Base-by-base conservation (phyloP, 768 basidiomycete genomes). In the Erythrobasidium yunnanense region DNA sequence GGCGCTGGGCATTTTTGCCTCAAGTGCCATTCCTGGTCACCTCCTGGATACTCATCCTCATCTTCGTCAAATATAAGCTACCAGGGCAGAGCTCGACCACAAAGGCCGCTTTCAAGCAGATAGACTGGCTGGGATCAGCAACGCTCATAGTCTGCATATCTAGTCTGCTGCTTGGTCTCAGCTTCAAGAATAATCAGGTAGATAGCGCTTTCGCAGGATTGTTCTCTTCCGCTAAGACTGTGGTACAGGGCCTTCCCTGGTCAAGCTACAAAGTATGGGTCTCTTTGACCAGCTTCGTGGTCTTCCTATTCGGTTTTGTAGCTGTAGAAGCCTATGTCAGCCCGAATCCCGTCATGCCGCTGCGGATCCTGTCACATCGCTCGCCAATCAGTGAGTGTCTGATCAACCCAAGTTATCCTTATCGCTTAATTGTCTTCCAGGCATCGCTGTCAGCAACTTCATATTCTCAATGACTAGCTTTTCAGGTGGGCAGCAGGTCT, bases 291-390 rank as follows among this genome's bases (percentile, higher is more conserved):
- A 73, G 78, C 45, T 86, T 88, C 70, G 76, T 76, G 52, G 67
- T 85, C 22, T 85, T 80, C 55, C 79, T 80, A 8, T 69, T 78
- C 4, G 71, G 79, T 1, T 97, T 99, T 75, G 74, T 92, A 30
- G 74, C 83, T 50, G 87, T 88, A 25, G 93, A 99, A 77, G 83
- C 84, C 65, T 80, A 81, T 70, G 84, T 82, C 79, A 84, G 88
- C 2, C 80, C 82, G 2, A 87, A 86, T 74, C 95, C 95, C 17
- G 86, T 96, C 55, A 86, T 99, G 84, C 93, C 93, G 52, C 77
- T 95, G 69, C 82, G 82, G 56, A 77, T 92, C 63, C 81, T 92
- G 11, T 56, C 52, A 1, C 45, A 55, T 18, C 11, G 18, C 27
- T 66, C 68, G 5, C 65, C 66, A 8, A 35, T 55, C 3, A 66